Conservation (phyloP, 1,284 basidiomycete species). For the Ceratobasidium sp. region DNA sequence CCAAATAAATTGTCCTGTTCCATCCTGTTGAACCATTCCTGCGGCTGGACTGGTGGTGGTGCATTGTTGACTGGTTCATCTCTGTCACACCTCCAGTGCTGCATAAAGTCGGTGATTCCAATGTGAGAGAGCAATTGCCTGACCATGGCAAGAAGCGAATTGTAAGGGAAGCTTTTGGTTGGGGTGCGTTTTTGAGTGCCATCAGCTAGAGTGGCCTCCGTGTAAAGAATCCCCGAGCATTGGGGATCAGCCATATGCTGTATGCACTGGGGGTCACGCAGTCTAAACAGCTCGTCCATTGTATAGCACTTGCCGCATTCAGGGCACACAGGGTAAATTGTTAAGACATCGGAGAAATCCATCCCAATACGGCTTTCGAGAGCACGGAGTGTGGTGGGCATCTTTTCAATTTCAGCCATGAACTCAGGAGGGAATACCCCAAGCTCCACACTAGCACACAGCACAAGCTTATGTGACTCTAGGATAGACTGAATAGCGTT, state of each 20-base stretch:
- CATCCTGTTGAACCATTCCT: too few relatives aligned
- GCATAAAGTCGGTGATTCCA: not conserved
- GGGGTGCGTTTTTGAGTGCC: constrained; percentile 13
- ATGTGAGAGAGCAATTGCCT: not conserved
- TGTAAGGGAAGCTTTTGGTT: constrained; percentile 26
- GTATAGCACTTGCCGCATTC: constrained; percentile 18
- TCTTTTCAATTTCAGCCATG: not conserved
- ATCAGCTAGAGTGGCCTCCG: not conserved
- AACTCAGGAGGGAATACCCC: not conserved
- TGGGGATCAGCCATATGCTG: not conserved
- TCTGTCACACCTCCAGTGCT: constrained; percentile 4
- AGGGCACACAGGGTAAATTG: not conserved
- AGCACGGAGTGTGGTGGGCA: not conserved
- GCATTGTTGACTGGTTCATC: not conserved
- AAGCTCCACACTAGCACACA: not conserved
- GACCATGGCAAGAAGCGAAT: not conserved
- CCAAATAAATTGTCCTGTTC: too few relatives aligned
- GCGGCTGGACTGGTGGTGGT: not conserved
- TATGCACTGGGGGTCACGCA: not conserved
- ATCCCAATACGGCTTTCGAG: constrained; percentile 9
- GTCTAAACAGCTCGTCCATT: not conserved
- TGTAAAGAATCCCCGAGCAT: not conserved
- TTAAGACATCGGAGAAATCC: not conserved
- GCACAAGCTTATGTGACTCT: not conserved
- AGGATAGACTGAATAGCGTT: not conserved